Conservation (phyloP, 2,329 filamentous ascomycete genomes). For the Cercospora citrullina region DNA sequence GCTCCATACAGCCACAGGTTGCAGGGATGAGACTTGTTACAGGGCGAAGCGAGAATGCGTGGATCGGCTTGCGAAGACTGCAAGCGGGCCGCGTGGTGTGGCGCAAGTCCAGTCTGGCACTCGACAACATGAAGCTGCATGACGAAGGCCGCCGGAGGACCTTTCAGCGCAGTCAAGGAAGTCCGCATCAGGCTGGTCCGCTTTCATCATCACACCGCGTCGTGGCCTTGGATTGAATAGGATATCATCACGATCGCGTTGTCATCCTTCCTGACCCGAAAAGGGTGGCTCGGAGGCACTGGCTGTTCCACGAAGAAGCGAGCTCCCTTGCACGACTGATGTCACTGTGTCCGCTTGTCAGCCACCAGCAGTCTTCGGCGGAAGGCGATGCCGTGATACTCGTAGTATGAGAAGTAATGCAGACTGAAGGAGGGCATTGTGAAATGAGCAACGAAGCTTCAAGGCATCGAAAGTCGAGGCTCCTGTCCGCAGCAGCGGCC, state of each 20-base stretch:
- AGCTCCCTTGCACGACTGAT: constrained; percentile 4
- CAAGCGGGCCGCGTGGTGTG: constrained; percentile 19
- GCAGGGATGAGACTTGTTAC: constrained; percentile 23
- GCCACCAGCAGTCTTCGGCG: constrained; percentile 2
- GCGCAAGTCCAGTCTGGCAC: constrained; percentile 6
- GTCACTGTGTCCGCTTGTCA: not conserved
- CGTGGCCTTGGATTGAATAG: not conserved
- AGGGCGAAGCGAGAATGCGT: constrained; percentile 11
- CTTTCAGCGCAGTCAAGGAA: not conserved
- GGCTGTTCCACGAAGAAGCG: not conserved
- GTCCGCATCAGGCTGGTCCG: not conserved
- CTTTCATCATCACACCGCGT: not conserved
- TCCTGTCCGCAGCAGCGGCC: not conserved
- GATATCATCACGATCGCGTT: not conserved
- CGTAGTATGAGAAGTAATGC: not conserved
- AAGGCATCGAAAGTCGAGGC: not conserved
- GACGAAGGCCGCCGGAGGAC: constrained; percentile 4
- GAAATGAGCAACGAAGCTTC: not conserved
- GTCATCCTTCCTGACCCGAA: not conserved
- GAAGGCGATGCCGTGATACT: not conserved
- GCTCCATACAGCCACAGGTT: constrained; percentile 28
- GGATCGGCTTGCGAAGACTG: constrained; percentile 8
- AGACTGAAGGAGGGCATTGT: not conserved
- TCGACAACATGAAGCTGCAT: constrained; percentile 1
- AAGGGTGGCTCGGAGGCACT: not conserved